Conservation (phyloP, 768 basidiomycete genomes). For the Lentinula detonsa region DNA sequence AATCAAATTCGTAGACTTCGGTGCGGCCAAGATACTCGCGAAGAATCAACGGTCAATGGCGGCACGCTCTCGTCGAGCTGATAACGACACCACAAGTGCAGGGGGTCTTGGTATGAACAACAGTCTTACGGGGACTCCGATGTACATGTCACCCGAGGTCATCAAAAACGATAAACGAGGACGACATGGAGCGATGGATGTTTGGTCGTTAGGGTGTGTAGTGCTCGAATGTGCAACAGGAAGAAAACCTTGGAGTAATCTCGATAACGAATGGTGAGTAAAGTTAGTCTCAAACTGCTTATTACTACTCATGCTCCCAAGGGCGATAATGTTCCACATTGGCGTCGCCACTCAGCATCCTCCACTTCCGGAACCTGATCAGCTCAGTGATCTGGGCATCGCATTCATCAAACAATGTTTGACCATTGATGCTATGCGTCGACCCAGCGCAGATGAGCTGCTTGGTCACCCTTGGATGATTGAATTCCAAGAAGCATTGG, state of each 20-base stretch:
- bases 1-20: slow-evolving; percentile 97
- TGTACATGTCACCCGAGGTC: slow-evolving; percentile 99
- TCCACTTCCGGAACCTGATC: slow-evolving; percentile 85
- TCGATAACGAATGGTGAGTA: slow-evolving; percentile 94
- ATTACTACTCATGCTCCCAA: slow-evolving; percentile 22
- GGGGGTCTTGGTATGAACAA: slow-evolving; percentile 58
- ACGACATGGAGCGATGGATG: slow-evolving; percentile 92
- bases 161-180: slow-evolving; percentile 92
- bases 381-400: slow-evolving; percentile 85
- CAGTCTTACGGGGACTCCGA: slow-evolving; percentile 93
- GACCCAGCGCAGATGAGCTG: slow-evolving; percentile 82
- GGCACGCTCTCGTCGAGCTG: slow-evolving; percentile 61
- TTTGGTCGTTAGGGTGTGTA: slow-evolving; percentile 98
- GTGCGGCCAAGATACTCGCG: slow-evolving; percentile 92
- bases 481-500: slow-evolving; percentile 67
- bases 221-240: slow-evolving; percentile 95
- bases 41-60: slow-evolving; percentile 80
- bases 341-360: slow-evolving; percentile 96
- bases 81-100: slow-evolving; percentile 25
- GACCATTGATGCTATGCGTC: slow-evolving; percentile 74
- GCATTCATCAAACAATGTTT: slow-evolving; percentile 92
- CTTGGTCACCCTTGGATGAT: slow-evolving; percentile 89
- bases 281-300: neutral
- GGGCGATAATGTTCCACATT: slow-evolving; percentile 99
- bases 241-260: slow-evolving; percentile 96